A percentile compares a stretch with the other conserved stretches of the same genome.
These are phyloP conservation scores for Pythium rishiriense DNA, from an alignment of 352 stramenopile genomes.

Conservation along the genomic window DNA sequence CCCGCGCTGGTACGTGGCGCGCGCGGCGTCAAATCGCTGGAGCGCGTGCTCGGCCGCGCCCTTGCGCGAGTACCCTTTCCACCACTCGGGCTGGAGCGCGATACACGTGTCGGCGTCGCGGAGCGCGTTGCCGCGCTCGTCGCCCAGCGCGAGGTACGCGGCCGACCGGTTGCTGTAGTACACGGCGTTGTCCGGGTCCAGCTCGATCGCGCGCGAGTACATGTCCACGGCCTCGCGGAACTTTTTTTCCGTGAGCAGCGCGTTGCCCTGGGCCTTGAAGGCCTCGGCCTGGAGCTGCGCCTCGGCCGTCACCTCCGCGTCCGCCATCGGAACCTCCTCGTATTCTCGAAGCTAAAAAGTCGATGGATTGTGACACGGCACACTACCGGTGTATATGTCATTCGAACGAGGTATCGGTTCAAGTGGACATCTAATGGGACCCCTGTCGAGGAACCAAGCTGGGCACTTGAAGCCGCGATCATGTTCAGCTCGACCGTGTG, in stretches of 20 bases:
- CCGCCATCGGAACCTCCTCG: too few relatives aligned
- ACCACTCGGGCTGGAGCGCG: conserved; percentile 76
- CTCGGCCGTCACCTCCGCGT: conserved; percentile 34
- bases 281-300: conserved; percentile 69
- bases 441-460: neutral
- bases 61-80: conserved; percentile 87
- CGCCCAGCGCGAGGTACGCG: conserved; percentile 75
- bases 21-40: conserved; percentile 70
- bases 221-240: conserved; percentile 72
- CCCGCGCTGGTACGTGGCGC: conserved; percentile 67
- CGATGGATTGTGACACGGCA: conserved; percentile 14
- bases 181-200: conserved; percentile 85
- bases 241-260: conserved; percentile 59
- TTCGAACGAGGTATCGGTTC: neutral
- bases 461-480: neutral
- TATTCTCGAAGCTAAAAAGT: too few relatives aligned
- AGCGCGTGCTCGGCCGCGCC: conserved; percentile 78
- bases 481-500: conserved; percentile 27
- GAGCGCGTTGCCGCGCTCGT: conserved; percentile 78
- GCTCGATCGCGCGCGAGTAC: conserved; percentile 80
- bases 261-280: conserved; percentile 88
- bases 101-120: conserved; percentile 81
- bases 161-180: conserved; percentile 88
- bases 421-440: neutral
- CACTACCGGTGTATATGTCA: conserved; percentile 4